Evolutionary conservation across 192 early-diverging fungal genomes (phyloP).

Genomic region (Thoreauomyces humboldtii): DNA sequence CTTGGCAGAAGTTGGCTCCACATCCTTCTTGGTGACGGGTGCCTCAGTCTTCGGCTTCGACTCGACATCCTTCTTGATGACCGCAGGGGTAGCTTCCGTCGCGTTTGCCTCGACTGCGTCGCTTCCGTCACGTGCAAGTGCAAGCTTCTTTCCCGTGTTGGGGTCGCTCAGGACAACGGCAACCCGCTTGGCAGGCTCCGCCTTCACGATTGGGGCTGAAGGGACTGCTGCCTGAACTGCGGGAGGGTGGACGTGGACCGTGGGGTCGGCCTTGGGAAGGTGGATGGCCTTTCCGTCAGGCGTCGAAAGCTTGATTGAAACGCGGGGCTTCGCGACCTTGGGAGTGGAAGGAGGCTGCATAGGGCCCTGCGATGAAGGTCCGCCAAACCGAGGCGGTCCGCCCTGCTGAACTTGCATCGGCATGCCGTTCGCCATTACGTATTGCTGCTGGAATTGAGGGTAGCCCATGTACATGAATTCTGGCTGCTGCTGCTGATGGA

Average conservation of each 20-base stretch:
- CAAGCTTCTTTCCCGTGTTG: no score
- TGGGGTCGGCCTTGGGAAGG: background rate
- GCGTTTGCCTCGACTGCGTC: no score
- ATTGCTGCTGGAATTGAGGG: background rate
- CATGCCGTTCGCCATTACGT: no score
- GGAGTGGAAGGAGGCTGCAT: slow-evolving; percentile 4
- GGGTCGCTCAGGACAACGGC: background rate
- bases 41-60: slow-evolving; percentile 1
- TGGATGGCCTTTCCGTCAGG: slow-evolving; percentile 5
- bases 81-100: no score
- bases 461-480: background rate
- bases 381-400: no score
- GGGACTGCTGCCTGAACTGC: no score
- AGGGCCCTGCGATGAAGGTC: no score
- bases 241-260: background rate
- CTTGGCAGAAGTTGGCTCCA: background rate
- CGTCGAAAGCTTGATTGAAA: background rate
- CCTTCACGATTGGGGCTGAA: background rate
- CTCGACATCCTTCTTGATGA: no score
- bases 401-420: no score
- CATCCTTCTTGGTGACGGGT: background rate
- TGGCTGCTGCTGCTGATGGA: background rate
- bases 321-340: slow-evolving; percentile 4
- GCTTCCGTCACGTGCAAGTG: no score
- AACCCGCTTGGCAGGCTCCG: background rate